A percentile compares a stretch with the other conserved stretches of the same genome.
Conservation (phyloP, 441 rosid species). For the Flueggea neowawraea region DNA sequence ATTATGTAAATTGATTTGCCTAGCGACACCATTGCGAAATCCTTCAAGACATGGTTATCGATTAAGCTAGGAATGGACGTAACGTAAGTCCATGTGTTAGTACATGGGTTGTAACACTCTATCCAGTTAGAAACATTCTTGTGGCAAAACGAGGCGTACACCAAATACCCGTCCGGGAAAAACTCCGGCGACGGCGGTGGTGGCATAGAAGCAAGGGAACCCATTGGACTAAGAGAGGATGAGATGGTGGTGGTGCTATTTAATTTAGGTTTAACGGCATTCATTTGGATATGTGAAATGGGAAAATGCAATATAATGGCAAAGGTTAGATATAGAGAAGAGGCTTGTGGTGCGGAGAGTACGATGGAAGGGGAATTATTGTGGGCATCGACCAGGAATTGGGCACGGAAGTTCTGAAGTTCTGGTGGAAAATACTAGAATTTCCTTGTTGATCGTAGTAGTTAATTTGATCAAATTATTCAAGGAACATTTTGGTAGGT, state of each 20-base stretch:
- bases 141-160: conserved; percentile 35
- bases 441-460: conserved; percentile 6
- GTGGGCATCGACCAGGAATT: conserved; percentile 21
- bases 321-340: neutral
- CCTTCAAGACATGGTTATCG: conserved; percentile 38
- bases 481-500: conserved; percentile 6
- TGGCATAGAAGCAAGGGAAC: conserved; percentile 14
- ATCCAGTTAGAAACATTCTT: conserved; percentile 32
- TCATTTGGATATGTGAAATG: neutral
- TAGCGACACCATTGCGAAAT: conserved; percentile 35
- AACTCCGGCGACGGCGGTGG: conserved; percentile 7
- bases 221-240: conserved; percentile 23
- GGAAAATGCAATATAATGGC: too few relatives aligned
- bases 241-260: conserved; percentile 18
- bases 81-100: conserved; percentile 36
- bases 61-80: conserved; percentile 23
- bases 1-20: conserved; percentile 34
- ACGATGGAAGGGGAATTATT: conserved; percentile 12
- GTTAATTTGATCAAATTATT: neutral
- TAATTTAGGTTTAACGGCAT: neutral
- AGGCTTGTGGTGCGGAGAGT: conserved; percentile 14
- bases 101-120: conserved; percentile 32
- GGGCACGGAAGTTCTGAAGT: conserved; percentile 1
- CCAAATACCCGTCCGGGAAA: conserved; percentile 5
- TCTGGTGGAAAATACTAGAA: conserved; percentile 9